Conservation (phyloP, 2,329 filamentous ascomycete species). For the Colletotrichum lupini region DNA sequence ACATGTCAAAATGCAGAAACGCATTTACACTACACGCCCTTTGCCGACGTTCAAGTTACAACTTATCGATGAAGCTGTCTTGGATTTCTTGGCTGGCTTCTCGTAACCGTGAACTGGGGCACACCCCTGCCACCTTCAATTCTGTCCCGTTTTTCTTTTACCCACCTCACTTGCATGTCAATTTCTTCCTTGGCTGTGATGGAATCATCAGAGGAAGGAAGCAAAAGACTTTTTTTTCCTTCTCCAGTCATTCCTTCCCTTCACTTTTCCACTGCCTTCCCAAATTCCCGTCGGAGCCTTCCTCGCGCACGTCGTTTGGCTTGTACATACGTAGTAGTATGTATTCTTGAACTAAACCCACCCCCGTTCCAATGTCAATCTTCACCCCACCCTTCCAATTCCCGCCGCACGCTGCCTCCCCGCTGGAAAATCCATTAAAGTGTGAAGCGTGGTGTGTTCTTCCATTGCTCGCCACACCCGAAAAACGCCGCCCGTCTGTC, state of each 20-base stretch:
- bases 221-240: not conserved
- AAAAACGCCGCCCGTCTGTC: conserved; percentile 4
- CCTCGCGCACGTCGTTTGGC: not conserved
- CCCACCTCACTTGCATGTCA: not conserved
- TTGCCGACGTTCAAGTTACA: not conserved
- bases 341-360: not conserved
- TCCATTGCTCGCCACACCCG: conserved; percentile 13
- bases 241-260: not conserved
- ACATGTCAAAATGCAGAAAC: not conserved
- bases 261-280: not conserved
- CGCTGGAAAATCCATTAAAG: not conserved
- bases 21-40: not conserved
- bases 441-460: not conserved
- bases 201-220: not conserved
- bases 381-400: not conserved
- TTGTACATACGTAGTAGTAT: not conserved
- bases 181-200: not conserved
- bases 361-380: not conserved
- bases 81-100: not conserved
- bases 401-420: not conserved
- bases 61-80: not conserved
- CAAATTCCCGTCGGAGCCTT: not conserved
- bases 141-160: conserved; percentile 1
- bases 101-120: not conserved
- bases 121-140: not conserved